Evolutionary conservation across 805 yeast genomes (phyloP).

Genomic region (Metschnikowia colocasiae): DNA sequence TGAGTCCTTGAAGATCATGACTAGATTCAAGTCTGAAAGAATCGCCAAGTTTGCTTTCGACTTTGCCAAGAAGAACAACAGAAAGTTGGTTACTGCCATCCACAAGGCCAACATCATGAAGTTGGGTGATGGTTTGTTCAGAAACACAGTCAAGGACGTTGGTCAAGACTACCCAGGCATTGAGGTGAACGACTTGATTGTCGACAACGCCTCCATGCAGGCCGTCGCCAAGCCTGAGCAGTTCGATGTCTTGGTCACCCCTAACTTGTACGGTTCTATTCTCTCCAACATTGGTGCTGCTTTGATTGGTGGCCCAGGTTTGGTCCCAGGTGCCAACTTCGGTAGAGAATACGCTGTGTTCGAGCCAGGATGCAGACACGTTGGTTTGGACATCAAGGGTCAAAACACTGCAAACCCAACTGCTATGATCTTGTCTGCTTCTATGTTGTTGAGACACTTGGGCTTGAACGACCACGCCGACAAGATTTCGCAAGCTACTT

Average conservation of each 20-base stretch:
- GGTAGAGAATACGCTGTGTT: conserved; percentile 97
- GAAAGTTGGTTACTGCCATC: conserved; percentile 91
- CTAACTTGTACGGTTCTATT: conserved; percentile 97
- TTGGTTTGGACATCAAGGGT: conserved; percentile 94
- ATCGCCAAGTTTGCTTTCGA: conserved; percentile 97
- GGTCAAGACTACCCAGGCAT: conserved; percentile 82
- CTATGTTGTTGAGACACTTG: conserved; percentile 91
- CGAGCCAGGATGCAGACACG: conserved; percentile 99
- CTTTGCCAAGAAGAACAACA: conserved; percentile 87
- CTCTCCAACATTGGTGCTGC: conserved; percentile 98
- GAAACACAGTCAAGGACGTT: conserved; percentile 85
- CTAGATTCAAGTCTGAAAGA: conserved; percentile 92
- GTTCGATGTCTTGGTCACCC: conserved; percentile 96
- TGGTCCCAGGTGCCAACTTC: conserved; percentile 97
- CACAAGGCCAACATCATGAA: conserved; percentile 99
- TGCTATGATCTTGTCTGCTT: conserved; percentile 89
- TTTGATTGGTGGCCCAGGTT: conserved; percentile 94
- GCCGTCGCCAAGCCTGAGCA: conserved; percentile 98
- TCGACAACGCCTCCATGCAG: conserved; percentile 98
- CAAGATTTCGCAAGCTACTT: conserved; percentile 83
- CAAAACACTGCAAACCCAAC: conserved; percentile 96
- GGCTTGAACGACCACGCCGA: conserved; percentile 84
- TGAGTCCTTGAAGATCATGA: conserved; percentile 92
- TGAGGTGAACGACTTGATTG: conserved; percentile 86
- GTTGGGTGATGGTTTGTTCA: conserved; percentile 96